Conservation (phyloP, 768 basidiomycete genomes). For the Trametes maxima region DNA sequence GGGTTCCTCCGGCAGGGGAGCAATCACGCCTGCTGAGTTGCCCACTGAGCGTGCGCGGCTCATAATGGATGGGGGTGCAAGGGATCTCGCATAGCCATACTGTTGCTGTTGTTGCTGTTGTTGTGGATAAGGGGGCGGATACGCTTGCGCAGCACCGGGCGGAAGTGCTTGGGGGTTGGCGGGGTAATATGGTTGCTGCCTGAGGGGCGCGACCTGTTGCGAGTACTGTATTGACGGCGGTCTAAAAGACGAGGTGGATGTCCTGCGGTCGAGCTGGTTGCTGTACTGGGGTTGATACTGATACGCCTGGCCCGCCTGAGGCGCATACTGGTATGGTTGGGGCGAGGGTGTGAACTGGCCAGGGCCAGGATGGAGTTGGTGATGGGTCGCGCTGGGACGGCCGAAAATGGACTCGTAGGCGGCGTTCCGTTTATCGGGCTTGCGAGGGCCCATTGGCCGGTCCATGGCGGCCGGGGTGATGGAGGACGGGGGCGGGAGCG, state of each 20-base stretch:
- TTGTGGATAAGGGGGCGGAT: constrained; percentile 15
- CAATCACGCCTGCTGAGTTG: constrained; percentile 48
- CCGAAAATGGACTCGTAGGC: constrained; percentile 91
- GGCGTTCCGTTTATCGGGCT: constrained; percentile 70
- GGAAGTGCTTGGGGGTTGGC: constrained; percentile 30
- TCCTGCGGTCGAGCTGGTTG: constrained; percentile 46
- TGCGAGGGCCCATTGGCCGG: constrained; percentile 59
- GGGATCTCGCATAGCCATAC: constrained; percentile 34
- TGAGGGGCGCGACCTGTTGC: constrained; percentile 4
- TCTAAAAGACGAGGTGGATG: constrained; percentile 46
- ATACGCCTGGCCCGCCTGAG: constrained; percentile 31
- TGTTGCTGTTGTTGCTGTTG: constrained; percentile 35
- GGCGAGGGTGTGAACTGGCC: constrained; percentile 33
- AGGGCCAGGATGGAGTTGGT: constrained; percentile 38
- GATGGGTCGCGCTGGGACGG: constrained; percentile 63
- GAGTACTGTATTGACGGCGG: constrained; percentile 33
- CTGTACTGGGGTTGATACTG: constrained; percentile 33
- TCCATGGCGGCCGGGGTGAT: constrained; percentile 42
- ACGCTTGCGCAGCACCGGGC: constrained; percentile 26
- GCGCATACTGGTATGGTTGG: constrained; percentile 45
- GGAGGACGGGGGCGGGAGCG: constrained; percentile 1
- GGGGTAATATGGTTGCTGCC: constrained; percentile 43
- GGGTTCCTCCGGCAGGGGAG: constrained; percentile 51
- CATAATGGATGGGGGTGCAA: constrained; percentile 45
- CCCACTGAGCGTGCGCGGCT: constrained; percentile 54